Evolutionary conservation across 176 grass and related monocot species (phyloP).

Genomic region (Oryza glaberrima): DNA sequence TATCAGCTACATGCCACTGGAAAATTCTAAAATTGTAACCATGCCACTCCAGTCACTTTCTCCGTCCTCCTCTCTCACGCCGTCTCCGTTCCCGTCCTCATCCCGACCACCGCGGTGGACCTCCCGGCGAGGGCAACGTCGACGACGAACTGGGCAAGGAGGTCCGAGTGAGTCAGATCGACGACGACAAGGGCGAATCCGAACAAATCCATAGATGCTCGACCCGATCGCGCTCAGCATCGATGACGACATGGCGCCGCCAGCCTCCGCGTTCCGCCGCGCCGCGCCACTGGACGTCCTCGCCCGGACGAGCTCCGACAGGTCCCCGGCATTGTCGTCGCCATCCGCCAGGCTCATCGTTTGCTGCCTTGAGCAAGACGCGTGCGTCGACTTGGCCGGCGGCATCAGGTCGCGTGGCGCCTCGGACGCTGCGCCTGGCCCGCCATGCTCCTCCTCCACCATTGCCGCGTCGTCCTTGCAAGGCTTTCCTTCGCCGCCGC

Average conservation of each 20-base stretch:
- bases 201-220: conserved; percentile 55
- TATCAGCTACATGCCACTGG: no score
- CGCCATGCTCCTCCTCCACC: not conserved
- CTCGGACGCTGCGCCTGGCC: conserved; percentile 21
- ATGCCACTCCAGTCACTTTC: no score
- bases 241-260: conserved; percentile 41
- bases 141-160: no score
- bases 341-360: conserved; percentile 35
- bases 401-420: conserved; percentile 63
- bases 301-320: conserved; percentile 40
- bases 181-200: no score
- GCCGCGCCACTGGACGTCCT: not conserved
- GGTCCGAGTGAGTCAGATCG: no score
- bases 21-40: no score
- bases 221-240: conserved; percentile 65
- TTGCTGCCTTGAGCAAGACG: conserved; percentile 48
- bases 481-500: not conserved
- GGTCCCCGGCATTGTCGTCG: conserved; percentile 24
- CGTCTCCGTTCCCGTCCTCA: no score
- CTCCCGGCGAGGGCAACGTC: no score
- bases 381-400: conserved; percentile 59
- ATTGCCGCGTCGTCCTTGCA: not conserved
- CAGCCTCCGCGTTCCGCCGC: conserved; percentile 27
- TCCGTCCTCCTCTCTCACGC: no score
- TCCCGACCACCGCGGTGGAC: no score